These are phyloP conservation scores for Lentinus brumalis DNA, from an alignment of 768 basidiomycete species.

Conservation along the genomic window DNA sequence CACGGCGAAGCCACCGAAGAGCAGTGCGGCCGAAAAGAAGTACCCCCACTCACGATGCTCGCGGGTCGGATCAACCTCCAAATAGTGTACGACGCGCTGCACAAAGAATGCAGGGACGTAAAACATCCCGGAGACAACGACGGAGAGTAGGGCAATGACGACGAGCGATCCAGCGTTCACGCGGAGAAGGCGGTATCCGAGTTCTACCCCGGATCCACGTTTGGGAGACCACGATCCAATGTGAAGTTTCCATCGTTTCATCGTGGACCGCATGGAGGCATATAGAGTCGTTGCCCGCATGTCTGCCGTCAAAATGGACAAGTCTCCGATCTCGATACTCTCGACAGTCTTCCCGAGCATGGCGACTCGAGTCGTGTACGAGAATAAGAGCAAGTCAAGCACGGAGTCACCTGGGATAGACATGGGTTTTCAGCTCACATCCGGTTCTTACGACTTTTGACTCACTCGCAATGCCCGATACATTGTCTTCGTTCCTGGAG, in stretches of 20 bases:
- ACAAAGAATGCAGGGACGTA: constrained; percentile 67
- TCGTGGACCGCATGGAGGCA: constrained; percentile 59
- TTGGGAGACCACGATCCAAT: constrained; percentile 60
- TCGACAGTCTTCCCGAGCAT: constrained; percentile 76
- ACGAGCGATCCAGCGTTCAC: constrained; percentile 51
- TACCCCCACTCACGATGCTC: constrained; percentile 70
- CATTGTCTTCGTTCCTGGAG: constrained; percentile 71
- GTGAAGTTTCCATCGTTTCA: constrained; percentile 51
- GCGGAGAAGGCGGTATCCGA: constrained; percentile 61
- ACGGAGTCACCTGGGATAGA: constrained; percentile 36
- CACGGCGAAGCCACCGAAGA: constrained; percentile 44
- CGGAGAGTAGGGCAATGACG: constrained; percentile 51
- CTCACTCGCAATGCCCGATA: constrained; percentile 62
- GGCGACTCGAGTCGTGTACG: constrained; percentile 85
- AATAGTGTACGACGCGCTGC: constrained; percentile 57
- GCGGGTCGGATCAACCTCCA: constrained; percentile 63
- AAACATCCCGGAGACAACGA: constrained; percentile 60
- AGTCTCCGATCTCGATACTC: constrained; percentile 83
- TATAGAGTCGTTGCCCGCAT: constrained; percentile 72
- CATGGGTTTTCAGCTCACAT: too few species aligned
- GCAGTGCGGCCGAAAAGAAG: constrained; percentile 60
- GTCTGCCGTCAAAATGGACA: constrained; percentile 75
- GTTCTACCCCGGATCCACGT: constrained; percentile 63
- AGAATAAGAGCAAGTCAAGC: constrained; percentile 73
- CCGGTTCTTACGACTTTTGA: too few species aligned